phyloP scores from a whole-genome alignment of 169 alveolate species.

The Plasmodium inui region DNA sequence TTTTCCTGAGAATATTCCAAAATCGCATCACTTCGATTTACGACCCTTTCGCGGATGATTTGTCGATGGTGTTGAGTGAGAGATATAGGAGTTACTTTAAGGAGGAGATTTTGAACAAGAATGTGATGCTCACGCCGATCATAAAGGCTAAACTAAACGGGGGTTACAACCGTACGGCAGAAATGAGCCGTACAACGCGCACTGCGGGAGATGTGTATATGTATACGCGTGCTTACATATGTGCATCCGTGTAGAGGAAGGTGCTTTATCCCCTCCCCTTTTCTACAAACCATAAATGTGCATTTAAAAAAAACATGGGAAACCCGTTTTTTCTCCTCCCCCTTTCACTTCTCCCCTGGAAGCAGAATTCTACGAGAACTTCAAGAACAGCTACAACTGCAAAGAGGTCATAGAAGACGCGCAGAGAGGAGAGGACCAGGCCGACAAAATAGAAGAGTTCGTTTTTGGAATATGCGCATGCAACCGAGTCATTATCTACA shows the following conservation, averaged over 20 bases:
- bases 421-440: background rate
- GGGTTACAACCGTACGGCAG: conserved; percentile 61
- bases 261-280: background rate
- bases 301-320: too few species aligned
- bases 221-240: background rate
- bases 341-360: background rate
- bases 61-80: conserved; percentile 42
- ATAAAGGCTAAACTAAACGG: conserved; percentile 15
- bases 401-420: conserved; percentile 52
- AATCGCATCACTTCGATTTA: conserved; percentile 3
- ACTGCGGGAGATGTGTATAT: background rate
- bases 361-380: conserved; percentile 38
- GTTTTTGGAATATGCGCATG: conserved; percentile 67
- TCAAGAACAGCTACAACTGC: conserved; percentile 20
- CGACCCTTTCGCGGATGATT: conserved; percentile 21
- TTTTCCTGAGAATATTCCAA: conserved; percentile 40
- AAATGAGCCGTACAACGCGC: background rate
- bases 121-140: conserved; percentile 9
- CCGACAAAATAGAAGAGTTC: conserved; percentile 56
- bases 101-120: conserved; percentile 44
- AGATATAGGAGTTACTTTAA: conserved; percentile 48
- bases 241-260: background rate
- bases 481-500: conserved; percentile 43
- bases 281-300: background rate
- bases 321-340: background rate